Evolutionary conservation across 495 filamentous ascomycete genomes (phyloP).

Genomic region (Xylaria scruposa): DNA sequence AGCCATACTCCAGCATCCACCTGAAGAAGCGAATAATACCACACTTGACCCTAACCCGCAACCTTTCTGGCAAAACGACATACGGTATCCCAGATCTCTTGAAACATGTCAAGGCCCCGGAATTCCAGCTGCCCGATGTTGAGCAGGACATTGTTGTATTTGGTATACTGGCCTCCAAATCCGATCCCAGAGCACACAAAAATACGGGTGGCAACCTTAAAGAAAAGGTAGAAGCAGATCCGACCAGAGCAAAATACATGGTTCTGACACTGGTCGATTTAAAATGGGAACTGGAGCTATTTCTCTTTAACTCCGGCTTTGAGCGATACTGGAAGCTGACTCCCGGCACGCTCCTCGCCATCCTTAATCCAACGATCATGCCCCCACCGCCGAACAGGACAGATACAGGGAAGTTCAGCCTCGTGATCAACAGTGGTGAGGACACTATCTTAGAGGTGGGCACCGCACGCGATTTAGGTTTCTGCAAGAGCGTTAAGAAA

Average conservation of each 20-base stretch:
- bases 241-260: conserved; percentile 83
- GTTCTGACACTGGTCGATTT: conserved; percentile 85
- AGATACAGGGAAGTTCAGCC: conserved; percentile 81
- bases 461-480: conserved; percentile 82
- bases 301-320: conserved; percentile 90
- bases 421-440: conserved; percentile 80
- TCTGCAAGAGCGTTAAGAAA: conserved; percentile 82
- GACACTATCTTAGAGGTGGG: conserved; percentile 93
- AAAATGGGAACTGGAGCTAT: conserved; percentile 89
- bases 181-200: conserved; percentile 75
- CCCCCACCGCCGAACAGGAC: conserved; percentile 74
- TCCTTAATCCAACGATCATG: conserved; percentile 93
- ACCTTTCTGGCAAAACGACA: conserved; percentile 74
- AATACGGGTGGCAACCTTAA: conserved; percentile 50
- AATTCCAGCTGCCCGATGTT: conserved; percentile 84
- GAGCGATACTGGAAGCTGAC: conserved; percentile 89
- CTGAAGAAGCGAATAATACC: conserved; percentile 87
- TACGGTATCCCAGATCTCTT: conserved; percentile 84
- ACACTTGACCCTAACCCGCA: conserved; percentile 76
- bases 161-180: conserved; percentile 86
- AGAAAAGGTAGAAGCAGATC: conserved; percentile 40
- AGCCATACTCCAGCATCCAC: conserved; percentile 84
- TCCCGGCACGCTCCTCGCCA: conserved; percentile 84
- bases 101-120: conserved; percentile 77
- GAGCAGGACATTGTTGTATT: conserved; percentile 88